phyloP scores from a whole-genome alignment of 176 grass and related monocot species.

The Coix lacrymajobi region DNA sequence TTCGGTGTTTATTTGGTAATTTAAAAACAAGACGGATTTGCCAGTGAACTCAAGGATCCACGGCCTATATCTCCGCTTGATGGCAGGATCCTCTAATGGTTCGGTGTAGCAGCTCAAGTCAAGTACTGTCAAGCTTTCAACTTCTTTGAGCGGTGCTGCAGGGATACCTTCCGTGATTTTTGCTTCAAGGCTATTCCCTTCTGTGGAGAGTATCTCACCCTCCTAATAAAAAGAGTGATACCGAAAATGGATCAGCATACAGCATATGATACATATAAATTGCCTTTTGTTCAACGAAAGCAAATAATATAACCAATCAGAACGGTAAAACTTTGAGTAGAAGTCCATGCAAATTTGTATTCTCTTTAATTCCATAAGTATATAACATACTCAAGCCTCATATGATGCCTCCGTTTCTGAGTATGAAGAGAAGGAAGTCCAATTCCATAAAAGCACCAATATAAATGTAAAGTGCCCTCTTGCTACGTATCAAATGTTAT shows the following conservation, averaged over 20 bases:
- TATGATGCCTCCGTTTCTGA: neutral
- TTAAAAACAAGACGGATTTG: neutral
- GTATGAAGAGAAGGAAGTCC: neutral
- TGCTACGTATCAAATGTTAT: neutral
- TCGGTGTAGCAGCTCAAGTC: neutral
- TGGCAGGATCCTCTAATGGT: neutral
- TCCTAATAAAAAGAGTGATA: slow-evolving; percentile 12
- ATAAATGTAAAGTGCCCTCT: neutral
- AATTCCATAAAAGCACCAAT: neutral
- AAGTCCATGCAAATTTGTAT: neutral
- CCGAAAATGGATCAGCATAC: neutral
- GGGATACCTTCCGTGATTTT: slow-evolving; percentile 16
- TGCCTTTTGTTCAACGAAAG: neutral
- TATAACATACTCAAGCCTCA: neutral
- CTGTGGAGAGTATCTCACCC: slow-evolving; percentile 8
- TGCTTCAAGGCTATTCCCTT: slow-evolving; percentile 34
- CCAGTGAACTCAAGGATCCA: neutral
- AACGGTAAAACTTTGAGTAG: neutral
- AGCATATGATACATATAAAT: neutral
- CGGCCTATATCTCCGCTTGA: neutral
- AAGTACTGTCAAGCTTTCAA: slow-evolving; percentile 13
- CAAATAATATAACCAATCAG: neutral
- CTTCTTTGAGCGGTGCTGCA: slow-evolving; percentile 6
- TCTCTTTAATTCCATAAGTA: neutral
- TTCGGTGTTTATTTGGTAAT: slow-evolving; percentile 28